Percentiles rank a stretch among this genome's conserved stretches.
These are phyloP conservation scores for Sporisorium exsertum DNA, from an alignment of 1,284 basidiomycete genomes.

Conservation along the genomic window DNA sequence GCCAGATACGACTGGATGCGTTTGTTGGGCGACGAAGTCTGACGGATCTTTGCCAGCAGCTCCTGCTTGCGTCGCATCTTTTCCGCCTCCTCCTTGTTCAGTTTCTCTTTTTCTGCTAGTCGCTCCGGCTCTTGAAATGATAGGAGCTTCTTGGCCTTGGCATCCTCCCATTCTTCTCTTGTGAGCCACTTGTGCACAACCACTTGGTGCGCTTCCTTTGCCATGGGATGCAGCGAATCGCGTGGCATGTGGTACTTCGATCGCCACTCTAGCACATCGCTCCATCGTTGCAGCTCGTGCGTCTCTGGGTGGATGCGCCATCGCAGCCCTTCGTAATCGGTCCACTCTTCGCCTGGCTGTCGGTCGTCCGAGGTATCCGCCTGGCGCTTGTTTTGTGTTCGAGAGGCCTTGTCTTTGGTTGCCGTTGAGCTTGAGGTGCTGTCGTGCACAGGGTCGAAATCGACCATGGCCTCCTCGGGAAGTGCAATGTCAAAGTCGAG, in stretches of 20 bases:
- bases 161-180: slow-evolving; percentile 61
- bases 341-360: slow-evolving; percentile 63
- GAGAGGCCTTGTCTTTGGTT: background rate
- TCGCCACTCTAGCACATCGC: slow-evolving; percentile 56
- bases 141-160: slow-evolving; percentile 54
- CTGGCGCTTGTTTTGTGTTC: slow-evolving; percentile 35
- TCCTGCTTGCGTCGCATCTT: slow-evolving; percentile 47
- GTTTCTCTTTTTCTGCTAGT: slow-evolving; percentile 33
- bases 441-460: slow-evolving; percentile 30
- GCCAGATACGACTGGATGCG: slow-evolving; percentile 35
- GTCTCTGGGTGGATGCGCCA: slow-evolving; percentile 63
- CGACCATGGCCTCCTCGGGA: slow-evolving; percentile 35
- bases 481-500: slow-evolving; percentile 35
- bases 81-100: slow-evolving; percentile 39
- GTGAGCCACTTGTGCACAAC: slow-evolving; percentile 56
- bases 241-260: slow-evolving; percentile 63
- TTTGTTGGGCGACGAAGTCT: slow-evolving; percentile 42
- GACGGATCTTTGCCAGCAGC: slow-evolving; percentile 47
- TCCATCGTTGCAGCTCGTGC: slow-evolving; percentile 39
- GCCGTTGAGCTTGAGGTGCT: background rate
- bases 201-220: slow-evolving; percentile 53
- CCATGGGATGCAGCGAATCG: slow-evolving; percentile 62
- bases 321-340: slow-evolving; percentile 58
- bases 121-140: slow-evolving; percentile 57
- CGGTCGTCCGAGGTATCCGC: slow-evolving; percentile 57